Conservation (phyloP, 768 basidiomycete species). For the Cyclocybe aegerita region DNA sequence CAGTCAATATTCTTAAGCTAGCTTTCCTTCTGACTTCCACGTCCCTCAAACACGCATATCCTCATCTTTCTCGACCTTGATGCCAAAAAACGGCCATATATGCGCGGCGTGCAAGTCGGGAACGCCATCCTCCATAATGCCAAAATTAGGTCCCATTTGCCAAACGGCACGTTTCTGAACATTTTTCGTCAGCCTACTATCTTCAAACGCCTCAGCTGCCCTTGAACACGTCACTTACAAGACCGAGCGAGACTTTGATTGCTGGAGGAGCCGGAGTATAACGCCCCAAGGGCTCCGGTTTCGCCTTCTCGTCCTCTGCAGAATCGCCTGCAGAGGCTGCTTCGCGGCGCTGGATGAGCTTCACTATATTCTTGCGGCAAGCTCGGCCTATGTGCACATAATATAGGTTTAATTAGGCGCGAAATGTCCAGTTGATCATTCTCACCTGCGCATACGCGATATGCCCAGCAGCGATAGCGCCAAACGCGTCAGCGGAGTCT, state of each 20-base stretch:
- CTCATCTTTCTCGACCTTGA: slow-evolving; percentile 34
- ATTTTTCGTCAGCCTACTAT: not conserved
- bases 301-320: not conserved
- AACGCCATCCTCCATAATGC: slow-evolving; percentile 39
- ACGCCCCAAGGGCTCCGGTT: slow-evolving; percentile 33
- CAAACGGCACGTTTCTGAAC: slow-evolving; percentile 42
- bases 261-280: slow-evolving; percentile 48
- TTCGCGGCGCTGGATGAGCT: slow-evolving; percentile 33
- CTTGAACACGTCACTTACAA: slow-evolving; percentile 34
- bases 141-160: slow-evolving; percentile 44
- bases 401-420: not conserved
- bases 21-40: too few species aligned
- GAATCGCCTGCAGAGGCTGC: not conserved
- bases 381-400: slow-evolving; percentile 30
- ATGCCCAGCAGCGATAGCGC: slow-evolving; percentile 61
- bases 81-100: slow-evolving; percentile 49
- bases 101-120: slow-evolving; percentile 47
- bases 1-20: too few species aligned
- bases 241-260: slow-evolving; percentile 64
- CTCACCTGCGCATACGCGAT: slow-evolving; percentile 50
- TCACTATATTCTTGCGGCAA: slow-evolving; percentile 58
- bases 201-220: too few species aligned
- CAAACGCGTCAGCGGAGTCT: slow-evolving; percentile 64
- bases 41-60: slow-evolving; percentile 25
- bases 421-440: not conserved